phyloP scores from a whole-genome alignment of 169 alveolate species.

The Plasmodium gaboni region DNA sequence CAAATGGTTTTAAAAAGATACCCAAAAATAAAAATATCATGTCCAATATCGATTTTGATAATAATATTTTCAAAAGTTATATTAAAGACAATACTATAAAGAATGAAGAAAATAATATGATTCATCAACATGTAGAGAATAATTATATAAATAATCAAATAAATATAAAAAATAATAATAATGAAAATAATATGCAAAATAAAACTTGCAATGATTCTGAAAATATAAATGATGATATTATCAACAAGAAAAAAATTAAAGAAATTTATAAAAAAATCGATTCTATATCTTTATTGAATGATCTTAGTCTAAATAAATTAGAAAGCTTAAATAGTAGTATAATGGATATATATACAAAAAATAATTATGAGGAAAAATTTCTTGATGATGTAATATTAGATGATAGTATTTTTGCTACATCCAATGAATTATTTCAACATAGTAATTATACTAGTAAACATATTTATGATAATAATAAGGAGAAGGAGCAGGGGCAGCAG shows the following conservation, averaged over 20 bases:
- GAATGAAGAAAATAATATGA: not conserved
- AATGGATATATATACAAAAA: conserved; percentile 28
- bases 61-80: conserved; percentile 44
- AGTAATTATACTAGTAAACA: not conserved
- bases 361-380: conserved; percentile 34
- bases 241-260: conserved; percentile 14
- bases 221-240: conserved; percentile 2
- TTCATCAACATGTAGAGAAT: not conserved
- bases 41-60: conserved; percentile 20
- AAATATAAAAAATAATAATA: not conserved
- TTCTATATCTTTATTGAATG: conserved; percentile 48
- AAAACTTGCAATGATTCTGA: not conserved
- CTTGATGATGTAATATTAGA: conserved; percentile 61
- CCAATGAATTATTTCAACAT: not conserved
- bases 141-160: not conserved
- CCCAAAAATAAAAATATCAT: not conserved
- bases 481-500: not conserved
- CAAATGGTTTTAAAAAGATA: not conserved
- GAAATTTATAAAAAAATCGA: conserved; percentile 51
- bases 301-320: conserved; percentile 56
- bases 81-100: conserved; percentile 26
- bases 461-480: not conserved
- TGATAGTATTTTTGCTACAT: conserved; percentile 58
- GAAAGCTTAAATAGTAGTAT: conserved; percentile 63
- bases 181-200: conserved; percentile 1